phyloP scores from a whole-genome alignment of 371 early-diverging fungal genomes.

The Nosema muscidifuracis region DNA sequence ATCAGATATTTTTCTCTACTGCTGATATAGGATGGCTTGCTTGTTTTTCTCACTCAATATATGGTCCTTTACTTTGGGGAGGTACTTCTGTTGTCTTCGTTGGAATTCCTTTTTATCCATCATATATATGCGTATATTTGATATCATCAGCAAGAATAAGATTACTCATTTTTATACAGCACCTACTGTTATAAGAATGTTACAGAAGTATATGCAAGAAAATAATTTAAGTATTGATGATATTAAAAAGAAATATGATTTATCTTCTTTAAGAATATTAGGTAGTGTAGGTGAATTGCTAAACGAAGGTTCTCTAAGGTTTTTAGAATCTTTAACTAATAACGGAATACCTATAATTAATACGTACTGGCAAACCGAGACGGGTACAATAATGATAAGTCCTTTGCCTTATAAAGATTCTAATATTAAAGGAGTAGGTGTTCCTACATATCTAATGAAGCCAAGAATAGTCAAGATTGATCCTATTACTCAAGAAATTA shows the following conservation, averaged over 20 bases:
- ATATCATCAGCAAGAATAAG: constrained; percentile 69
- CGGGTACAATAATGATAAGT: constrained; percentile 79
- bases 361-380: constrained; percentile 90
- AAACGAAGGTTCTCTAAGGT: constrained; percentile 84
- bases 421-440: constrained; percentile 84
- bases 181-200: constrained; percentile 87
- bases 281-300: constrained; percentile 94
- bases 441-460: constrained; percentile 90
- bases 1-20: constrained; percentile 69
- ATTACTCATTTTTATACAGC: constrained; percentile 94
- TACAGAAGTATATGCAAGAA: constrained; percentile 68
- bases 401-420: constrained; percentile 75
- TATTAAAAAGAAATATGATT: constrained; percentile 16
- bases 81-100: constrained; percentile 77
- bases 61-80: constrained; percentile 77
- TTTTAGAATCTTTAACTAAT: constrained; percentile 74
- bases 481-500: background rate
- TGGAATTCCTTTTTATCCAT: constrained; percentile 75
- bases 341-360: constrained; percentile 78
- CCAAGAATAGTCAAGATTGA: constrained; percentile 73
- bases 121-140: constrained; percentile 74
- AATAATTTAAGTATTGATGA: constrained; percentile 63
- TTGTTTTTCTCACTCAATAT: constrained; percentile 78
- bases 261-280: constrained; percentile 70
- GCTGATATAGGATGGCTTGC: constrained; percentile 71